These are phyloP conservation scores for Schizonepeta tenuifolia DNA, from an alignment of 257 asterid genomes.

Conservation along the genomic window DNA sequence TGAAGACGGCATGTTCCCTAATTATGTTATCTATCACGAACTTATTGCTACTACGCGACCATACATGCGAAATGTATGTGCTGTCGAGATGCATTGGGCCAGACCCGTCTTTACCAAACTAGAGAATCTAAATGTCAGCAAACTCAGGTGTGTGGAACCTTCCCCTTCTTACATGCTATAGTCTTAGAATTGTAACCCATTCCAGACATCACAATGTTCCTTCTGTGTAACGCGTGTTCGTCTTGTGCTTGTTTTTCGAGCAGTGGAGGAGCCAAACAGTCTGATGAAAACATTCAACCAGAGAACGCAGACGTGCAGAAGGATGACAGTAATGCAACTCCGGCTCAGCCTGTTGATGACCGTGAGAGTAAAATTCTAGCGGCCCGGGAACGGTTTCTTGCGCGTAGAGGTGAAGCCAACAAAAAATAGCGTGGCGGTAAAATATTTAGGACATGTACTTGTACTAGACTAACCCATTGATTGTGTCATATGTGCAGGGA, in stretches of 20 bases:
- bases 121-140: conserved; percentile 60
- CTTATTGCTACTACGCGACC: conserved; percentile 83
- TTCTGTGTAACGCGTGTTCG: neutral
- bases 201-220: neutral
- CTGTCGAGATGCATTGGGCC: conserved; percentile 84
- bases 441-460: no score
- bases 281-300: conserved; percentile 41
- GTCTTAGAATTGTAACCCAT: neutral
- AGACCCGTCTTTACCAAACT: conserved; percentile 71
- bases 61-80: conserved; percentile 88
- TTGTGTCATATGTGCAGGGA: no score
- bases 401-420: conserved; percentile 40
- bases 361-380: conserved; percentile 45
- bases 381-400: conserved; percentile 61
- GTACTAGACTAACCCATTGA: no score
- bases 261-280: conserved; percentile 58
- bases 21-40: conserved; percentile 82
- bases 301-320: conserved; percentile 38
- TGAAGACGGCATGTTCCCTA: conserved; percentile 88
- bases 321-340: conserved; percentile 35
- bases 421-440: neutral
- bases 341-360: conserved; percentile 42
- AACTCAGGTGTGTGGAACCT: conserved; percentile 60
- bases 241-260: conserved; percentile 28
- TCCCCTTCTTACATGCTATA: neutral